Conservation (phyloP, 345 rosid genomes). For the Nasturtium officinale region DNA sequence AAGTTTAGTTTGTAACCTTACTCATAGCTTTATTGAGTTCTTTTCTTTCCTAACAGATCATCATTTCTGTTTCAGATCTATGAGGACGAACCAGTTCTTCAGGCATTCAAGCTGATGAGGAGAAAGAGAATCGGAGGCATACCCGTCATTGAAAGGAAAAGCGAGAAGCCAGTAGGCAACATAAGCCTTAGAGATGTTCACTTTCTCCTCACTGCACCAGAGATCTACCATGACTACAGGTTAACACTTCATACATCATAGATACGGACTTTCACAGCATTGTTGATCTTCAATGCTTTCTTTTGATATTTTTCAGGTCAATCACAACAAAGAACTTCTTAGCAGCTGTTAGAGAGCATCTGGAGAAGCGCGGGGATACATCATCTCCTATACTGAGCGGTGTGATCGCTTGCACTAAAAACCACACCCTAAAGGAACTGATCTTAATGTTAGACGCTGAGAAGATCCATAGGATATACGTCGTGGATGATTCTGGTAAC, state of each 20-base stretch:
- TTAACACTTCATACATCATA: constrained; percentile 35
- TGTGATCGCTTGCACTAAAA: constrained; percentile 72
- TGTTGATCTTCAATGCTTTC: constrained; percentile 22
- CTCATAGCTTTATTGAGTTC: constrained; percentile 9
- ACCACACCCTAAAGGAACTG: constrained; percentile 68
- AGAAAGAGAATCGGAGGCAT: constrained; percentile 76
- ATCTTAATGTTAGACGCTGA: constrained; percentile 66
- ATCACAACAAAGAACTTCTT: constrained; percentile 86
- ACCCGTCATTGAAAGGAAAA: constrained; percentile 66
- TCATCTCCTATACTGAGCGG: constrained; percentile 58
- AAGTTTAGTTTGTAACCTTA: constrained; percentile 51
- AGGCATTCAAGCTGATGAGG: constrained; percentile 93
- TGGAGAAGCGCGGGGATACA: constrained; percentile 56
- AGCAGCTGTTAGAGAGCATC: constrained; percentile 63
- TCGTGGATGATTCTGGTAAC: constrained; percentile 77
- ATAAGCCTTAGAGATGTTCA: constrained; percentile 92
- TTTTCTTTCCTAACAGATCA: background rate
- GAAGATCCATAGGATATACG: constrained; percentile 79
- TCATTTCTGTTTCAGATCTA: constrained; percentile 54
- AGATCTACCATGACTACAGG: constrained; percentile 89
- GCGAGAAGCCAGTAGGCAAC: constrained; percentile 76
- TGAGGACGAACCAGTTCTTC: constrained; percentile 96
- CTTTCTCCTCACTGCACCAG: constrained; percentile 88
- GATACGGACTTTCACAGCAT: background rate
- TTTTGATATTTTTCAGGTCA: constrained; percentile 48